phyloP scores from a whole-genome alignment of 2,329 filamentous ascomycete genomes.

The Colletotrichum graminicola region DNA sequence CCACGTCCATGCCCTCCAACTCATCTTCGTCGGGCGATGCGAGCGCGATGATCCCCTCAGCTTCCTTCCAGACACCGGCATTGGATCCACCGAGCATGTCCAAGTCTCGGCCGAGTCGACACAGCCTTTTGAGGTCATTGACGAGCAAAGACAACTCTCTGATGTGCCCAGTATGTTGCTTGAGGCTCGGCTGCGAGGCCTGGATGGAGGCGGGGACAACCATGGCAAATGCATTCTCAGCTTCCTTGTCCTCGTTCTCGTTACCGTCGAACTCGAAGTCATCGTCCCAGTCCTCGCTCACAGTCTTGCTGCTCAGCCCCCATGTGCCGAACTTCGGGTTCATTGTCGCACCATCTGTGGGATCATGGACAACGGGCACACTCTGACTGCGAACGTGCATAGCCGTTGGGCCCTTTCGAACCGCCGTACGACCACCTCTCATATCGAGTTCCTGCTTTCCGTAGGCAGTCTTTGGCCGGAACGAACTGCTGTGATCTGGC shows the following conservation, averaged over 20 bases:
- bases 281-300: conserved; percentile 90
- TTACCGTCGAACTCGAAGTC: conserved; percentile 81
- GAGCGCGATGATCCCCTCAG: conserved; percentile 88
- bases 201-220: conserved; percentile 84
- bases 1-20: conserved; percentile 53
- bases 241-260: conserved; percentile 54
- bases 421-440: conserved; percentile 76
- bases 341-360: conserved; percentile 65
- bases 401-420: conserved; percentile 75
- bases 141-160: conserved; percentile 84
- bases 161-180: conserved; percentile 86
- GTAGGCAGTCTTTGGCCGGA: conserved; percentile 80
- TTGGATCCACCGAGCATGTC: conserved; percentile 72
- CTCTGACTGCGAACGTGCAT: conserved; percentile 85
- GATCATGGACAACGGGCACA: conserved; percentile 79
- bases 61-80: conserved; percentile 79
- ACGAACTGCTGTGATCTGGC: conserved; percentile 69
- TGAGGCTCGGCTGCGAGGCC: conserved; percentile 84
- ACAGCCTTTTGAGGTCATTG: conserved; percentile 84
- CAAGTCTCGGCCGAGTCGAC: conserved; percentile 76
- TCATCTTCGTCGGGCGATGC: conserved; percentile 77
- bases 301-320: conserved; percentile 82
- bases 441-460: conserved; percentile 79
- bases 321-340: conserved; percentile 82
- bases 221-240: conserved; percentile 63